These are phyloP conservation scores for Fusarium nodosum DNA, from an alignment of 2,329 filamentous ascomycete genomes.

Conservation along the genomic window DNA sequence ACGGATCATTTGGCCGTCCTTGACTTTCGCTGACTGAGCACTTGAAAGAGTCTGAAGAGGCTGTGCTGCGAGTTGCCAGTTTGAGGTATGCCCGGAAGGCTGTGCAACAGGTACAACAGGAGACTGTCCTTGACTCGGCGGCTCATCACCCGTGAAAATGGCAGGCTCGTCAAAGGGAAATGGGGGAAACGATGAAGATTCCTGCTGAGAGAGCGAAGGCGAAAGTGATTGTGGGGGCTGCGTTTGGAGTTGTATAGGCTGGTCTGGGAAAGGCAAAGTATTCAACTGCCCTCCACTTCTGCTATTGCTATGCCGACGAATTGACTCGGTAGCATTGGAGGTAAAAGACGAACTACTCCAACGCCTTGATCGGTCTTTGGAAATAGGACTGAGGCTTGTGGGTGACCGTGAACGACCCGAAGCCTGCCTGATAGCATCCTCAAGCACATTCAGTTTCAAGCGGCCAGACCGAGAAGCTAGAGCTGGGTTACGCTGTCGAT, in stretches of 20 bases:
- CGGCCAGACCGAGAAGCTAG: constrained; percentile 15
- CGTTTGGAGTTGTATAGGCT: constrained; percentile 2
- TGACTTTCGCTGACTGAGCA: constrained; percentile 29
- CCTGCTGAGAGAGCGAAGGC: constrained; percentile 10
- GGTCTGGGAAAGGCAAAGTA: constrained; percentile 9
- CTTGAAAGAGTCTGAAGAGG: constrained; percentile 1
- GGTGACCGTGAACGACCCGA: constrained; percentile 32
- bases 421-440: constrained; percentile 27
- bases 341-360: constrained; percentile 18
- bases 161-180: constrained; percentile 17
- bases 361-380: constrained; percentile 16
- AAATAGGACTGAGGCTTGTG: constrained; percentile 29
- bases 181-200: constrained; percentile 17
- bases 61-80: constrained; percentile 23
- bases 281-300: constrained; percentile 7
- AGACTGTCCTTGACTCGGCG: constrained; percentile 26
- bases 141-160: constrained; percentile 21
- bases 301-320: neutral
- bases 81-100: constrained; percentile 10
- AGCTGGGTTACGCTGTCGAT: constrained; percentile 28
- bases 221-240: constrained; percentile 14
- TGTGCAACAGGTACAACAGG: constrained; percentile 28
- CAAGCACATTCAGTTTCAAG: constrained; percentile 17
- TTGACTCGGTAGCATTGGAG: neutral
- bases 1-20: constrained; percentile 39